Base-by-base conservation (phyloP, 2,329 filamentous ascomycete species). In the Sordariomycetes sp. region DNA sequence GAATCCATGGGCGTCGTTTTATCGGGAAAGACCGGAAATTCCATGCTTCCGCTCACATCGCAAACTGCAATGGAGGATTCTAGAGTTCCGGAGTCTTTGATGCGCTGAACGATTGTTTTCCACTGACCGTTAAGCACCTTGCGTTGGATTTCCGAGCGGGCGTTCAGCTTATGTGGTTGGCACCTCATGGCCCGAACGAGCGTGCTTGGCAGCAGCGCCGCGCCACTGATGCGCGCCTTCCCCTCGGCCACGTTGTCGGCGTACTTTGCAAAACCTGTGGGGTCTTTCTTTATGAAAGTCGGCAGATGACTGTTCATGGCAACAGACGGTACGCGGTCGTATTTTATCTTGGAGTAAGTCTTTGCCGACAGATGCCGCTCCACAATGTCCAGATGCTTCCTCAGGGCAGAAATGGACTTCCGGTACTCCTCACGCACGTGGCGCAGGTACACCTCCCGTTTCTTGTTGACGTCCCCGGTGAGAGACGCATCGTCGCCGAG, bases 1-100 rank as follows among this genome's bases (percentile, higher is more conserved):
- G 73, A 73, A 64, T 84, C 73, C 64, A 83, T 70, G 0, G 79
- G 77, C 0, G 58, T 62, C 0, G 76, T 80, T 0, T 69, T 67
- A 60, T 82, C 79, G 0, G 60, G 56, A 54, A 79, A 74, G 0
- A 0, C 2, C 0, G 73, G 71, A 0, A 0, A 0, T 0, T 0
- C 0, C 80, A 84, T 84, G 45, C 77, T 80, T 4, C 74, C 76
- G 8, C 75, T 80, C 7, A 82, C 77, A 58, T 84, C 80, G 59
- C 77, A 81, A 10, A 84, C 72, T 1, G 80, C 79, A 36, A 84
- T 79, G 58, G 74, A 73, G 17, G 74, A 76, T 17, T 75, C 68
- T 8, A 84, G 67, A 0, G 69, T 74, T 2, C 80, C 80, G 2
- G 74, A 77, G 59, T 82, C 76, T 54, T 73, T 76, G 64, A 83